These are phyloP conservation scores for Teunomyces atbi DNA, from an alignment of 805 yeast species.

Conservation along the genomic window DNA sequence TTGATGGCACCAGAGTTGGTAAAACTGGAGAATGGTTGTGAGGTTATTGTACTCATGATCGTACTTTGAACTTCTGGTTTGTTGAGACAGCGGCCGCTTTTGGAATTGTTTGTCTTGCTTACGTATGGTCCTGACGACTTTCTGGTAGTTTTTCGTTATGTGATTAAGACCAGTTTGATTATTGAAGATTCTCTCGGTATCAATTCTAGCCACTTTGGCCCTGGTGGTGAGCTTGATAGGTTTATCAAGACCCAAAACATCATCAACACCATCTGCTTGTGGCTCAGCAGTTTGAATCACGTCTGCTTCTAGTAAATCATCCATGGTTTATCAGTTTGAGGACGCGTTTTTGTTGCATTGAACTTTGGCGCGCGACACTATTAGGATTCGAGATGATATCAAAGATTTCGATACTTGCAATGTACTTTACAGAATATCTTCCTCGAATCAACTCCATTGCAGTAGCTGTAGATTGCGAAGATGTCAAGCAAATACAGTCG, in stretches of 20 bases:
- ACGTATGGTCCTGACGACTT: constrained; percentile 23
- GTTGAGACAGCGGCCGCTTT: constrained; percentile 11
- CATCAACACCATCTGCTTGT: constrained; percentile 12
- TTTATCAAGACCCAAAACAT: constrained; percentile 35
- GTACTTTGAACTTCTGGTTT: constrained; percentile 14
- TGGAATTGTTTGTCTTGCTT: constrained; percentile 25
- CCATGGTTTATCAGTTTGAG: background rate
- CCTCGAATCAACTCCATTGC: constrained; percentile 8
- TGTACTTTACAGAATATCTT: constrained; percentile 10
- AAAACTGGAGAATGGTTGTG: constrained; percentile 37
- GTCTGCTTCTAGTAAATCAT: constrained; percentile 2
- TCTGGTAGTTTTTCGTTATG: constrained; percentile 29
- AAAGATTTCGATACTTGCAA: background rate
- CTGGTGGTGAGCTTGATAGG: constrained; percentile 33
- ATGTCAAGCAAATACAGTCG: background rate
- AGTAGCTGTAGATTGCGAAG: constrained; percentile 5
- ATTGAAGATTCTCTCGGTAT: constrained; percentile 37
- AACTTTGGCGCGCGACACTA: background rate
- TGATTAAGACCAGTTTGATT: constrained; percentile 32
- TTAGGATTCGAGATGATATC: background rate
- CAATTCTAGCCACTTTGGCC: constrained; percentile 34
- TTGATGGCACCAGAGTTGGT: constrained; percentile 47
- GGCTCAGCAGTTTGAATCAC: background rate
- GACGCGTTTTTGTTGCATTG: background rate
- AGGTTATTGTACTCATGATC: constrained; percentile 37